These are phyloP conservation scores for Globisporangium cystogenes DNA, from an alignment of 352 stramenopile genomes.

Conservation along the genomic window DNA sequence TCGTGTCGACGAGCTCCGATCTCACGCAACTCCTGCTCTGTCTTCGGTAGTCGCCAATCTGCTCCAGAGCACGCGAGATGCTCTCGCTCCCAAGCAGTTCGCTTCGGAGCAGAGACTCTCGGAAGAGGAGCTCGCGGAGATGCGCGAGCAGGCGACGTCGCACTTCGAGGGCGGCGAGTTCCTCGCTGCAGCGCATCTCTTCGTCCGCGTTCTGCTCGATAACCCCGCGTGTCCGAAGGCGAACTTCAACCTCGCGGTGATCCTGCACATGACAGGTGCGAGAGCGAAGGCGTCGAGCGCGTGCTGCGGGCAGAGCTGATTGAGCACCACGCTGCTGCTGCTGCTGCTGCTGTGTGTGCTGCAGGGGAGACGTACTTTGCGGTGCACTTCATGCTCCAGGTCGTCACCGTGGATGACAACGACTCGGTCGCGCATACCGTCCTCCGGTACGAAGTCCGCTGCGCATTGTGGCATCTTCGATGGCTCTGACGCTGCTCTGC, in stretches of 20 bases:
- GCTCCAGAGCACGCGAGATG: background rate
- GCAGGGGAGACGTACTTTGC: conserved; percentile 66
- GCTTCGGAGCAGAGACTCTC: background rate
- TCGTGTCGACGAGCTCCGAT: too few relatives aligned
- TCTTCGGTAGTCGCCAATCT: background rate
- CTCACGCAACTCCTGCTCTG: background rate
- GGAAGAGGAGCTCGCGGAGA: conserved; percentile 23
- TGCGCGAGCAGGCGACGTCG: conserved; percentile 31
- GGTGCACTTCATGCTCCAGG: conserved; percentile 57
- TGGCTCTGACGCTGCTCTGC: background rate
- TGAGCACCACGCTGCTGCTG: background rate
- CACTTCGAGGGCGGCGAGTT: conserved; percentile 57
- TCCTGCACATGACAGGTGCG: conserved; percentile 60
- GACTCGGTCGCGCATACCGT: conserved; percentile 78
- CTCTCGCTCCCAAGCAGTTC: background rate
- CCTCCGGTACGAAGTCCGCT: conserved; percentile 28
- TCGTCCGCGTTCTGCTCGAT: conserved; percentile 39
- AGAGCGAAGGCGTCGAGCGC: background rate
- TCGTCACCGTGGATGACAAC: conserved; percentile 53
- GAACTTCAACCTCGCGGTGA: conserved; percentile 76
- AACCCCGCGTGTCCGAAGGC: conserved; percentile 52
- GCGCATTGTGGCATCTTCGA: background rate
- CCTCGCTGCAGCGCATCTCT: conserved; percentile 32
- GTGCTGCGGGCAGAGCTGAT: background rate
- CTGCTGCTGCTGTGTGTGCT: background rate